Conservation (phyloP, 192 early-diverging fungal species). For the Umbelopsis isabellina region DNA sequence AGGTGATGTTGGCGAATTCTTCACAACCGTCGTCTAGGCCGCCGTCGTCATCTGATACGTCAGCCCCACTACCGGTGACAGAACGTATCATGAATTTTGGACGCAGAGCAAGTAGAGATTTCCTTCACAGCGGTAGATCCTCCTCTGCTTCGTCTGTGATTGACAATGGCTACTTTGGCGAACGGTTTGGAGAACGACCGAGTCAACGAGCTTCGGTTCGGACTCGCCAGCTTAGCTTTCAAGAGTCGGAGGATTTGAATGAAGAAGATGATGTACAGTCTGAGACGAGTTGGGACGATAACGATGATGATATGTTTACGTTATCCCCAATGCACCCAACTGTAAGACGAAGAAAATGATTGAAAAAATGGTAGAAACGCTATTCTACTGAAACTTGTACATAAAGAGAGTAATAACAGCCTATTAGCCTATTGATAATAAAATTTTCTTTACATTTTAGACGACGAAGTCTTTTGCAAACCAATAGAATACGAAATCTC, state of each 20-base stretch:
- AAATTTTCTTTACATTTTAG: no score
- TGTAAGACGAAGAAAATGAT: neutral
- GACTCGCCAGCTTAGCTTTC: neutral
- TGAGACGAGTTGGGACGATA: slow-evolving; percentile 7
- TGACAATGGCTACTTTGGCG: slow-evolving; percentile 6
- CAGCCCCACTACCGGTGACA: neutral
- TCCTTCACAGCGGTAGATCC: neutral
- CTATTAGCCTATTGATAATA: no score
- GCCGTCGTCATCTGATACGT: neutral
- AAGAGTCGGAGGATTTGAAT: neutral
- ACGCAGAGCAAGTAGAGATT: neutral
- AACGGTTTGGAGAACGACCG: slow-evolving; percentile 10
- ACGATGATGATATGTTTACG: slow-evolving; percentile 11
- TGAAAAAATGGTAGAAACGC: neutral
- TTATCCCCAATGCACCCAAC: neutral
- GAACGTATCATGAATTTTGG: slow-evolving; percentile 16
- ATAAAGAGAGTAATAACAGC: no score
- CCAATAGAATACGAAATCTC: no score
- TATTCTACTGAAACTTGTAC: no score
- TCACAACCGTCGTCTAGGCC: neutral
- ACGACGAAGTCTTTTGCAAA: no score
- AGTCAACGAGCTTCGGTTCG: neutral
- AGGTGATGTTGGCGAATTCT: no score
- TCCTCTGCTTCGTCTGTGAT: neutral
- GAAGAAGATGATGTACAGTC: slow-evolving; percentile 3